Conservation (phyloP, 208 protist genomes). For the Trypanosoma cruzi region DNA sequence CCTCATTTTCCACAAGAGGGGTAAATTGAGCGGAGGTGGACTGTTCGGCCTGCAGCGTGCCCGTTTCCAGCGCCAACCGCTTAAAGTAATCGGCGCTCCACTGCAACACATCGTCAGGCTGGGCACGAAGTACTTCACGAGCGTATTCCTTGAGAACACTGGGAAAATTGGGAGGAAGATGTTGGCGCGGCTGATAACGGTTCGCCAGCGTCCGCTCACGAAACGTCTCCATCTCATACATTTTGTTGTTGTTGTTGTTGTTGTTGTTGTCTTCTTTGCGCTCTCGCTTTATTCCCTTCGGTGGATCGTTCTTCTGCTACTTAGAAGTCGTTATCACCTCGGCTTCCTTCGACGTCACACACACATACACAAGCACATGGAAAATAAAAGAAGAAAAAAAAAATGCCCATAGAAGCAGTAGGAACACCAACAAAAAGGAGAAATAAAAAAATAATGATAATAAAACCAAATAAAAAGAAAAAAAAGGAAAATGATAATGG, state of each 20-base stretch:
- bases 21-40: slow-evolving; percentile 39
- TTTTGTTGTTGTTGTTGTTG: not conserved
- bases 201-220: slow-evolving; percentile 85
- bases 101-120: slow-evolving; percentile 91
- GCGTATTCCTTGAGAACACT: slow-evolving; percentile 93
- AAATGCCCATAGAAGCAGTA: no score
- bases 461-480: slow-evolving; percentile 1
- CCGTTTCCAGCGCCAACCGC: slow-evolving; percentile 74
- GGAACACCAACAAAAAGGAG: no score
- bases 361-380: not conserved
- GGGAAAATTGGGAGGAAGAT: slow-evolving; percentile 86
- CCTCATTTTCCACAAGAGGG: slow-evolving; percentile 35
- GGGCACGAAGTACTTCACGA: slow-evolving; percentile 90
- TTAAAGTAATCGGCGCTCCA: slow-evolving; percentile 95
- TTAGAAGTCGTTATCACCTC: not conserved
- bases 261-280: slow-evolving; percentile 1
- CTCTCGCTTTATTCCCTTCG: not conserved
- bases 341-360: not conserved
- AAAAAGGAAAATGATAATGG: slow-evolving; percentile 3
- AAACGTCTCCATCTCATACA: slow-evolving; percentile 57
- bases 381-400: not conserved
- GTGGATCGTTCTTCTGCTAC: not conserved
- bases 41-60: slow-evolving; percentile 52
- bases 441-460: slow-evolving; percentile 3
- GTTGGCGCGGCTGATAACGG: slow-evolving; percentile 87